Base-by-base conservation (phyloP, 2,329 filamentous ascomycete genomes). In the Verticillium zaregamsianum region DNA sequence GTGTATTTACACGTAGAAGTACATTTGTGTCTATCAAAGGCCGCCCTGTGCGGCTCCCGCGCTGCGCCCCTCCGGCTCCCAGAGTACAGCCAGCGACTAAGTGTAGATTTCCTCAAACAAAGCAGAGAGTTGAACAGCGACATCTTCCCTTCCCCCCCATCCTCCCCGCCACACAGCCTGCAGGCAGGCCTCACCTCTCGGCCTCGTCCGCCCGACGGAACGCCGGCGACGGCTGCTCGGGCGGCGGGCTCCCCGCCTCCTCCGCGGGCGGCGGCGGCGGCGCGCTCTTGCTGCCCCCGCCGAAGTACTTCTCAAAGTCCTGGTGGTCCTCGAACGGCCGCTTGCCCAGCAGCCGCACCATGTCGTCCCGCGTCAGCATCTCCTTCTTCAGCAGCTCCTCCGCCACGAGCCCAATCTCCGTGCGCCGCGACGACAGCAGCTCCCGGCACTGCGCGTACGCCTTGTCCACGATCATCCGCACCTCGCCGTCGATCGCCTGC, bases 241-340 rank as follows among this genome's bases (percentile, higher is more conserved):
- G 72, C 28, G 64, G 63, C 55, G 63, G 60, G 25, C 70, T 72
- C 63, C 81, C 79, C 28, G 80, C 77, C 67, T 76, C 73, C 72
- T 79, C 78, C 49, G 74, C 71, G 25, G 80, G 80, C 63, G 82
- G 80, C 45, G 84, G 84, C 35, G 86, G 82, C 60, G 88, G 86
- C 17, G 86, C 80, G 68, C 83, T 84, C 70, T 82, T 66, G 68
- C 84, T 82, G 57, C 78, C 80, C 63, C 84, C 85, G 68, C 88
- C 85, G 75, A 99, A 99, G 81, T 96, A 99, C 82, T 97, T 97
- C 70, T 89, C 82, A 77, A 99, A 98, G 71, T 98, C 93, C 69
- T 91, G 89, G 63, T 86, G 83, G 70, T 98, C 94, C 49, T 90
- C 89, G 70, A 91, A 98, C 15, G 92, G 92, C 66, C 95, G 81